Conservation (phyloP, 192 early-diverging fungal species). For the Blastocladiella britannica region DNA sequence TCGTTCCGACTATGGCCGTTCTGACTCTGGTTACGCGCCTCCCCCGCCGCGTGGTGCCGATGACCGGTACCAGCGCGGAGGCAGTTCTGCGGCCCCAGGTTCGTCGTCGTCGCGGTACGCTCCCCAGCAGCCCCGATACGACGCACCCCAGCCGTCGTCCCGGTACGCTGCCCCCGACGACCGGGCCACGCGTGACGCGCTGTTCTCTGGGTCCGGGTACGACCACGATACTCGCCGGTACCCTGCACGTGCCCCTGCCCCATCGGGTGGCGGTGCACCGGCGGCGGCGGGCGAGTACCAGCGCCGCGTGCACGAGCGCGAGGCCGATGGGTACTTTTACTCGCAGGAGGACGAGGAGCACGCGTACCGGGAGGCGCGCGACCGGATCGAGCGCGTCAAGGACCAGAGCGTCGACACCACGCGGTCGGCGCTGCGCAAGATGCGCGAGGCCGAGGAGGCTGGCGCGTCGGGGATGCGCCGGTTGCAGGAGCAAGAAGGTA, state of each 20-base stretch:
- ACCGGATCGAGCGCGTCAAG: conserved; percentile 21
- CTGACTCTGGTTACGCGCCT: background rate
- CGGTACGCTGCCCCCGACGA: background rate
- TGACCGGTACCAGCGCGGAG: background rate
- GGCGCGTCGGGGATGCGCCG: conserved; percentile 11
- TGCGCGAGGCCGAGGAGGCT: conserved; percentile 17
- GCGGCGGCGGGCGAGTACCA: background rate
- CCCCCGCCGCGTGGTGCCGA: background rate
- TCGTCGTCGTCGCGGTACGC: background rate
- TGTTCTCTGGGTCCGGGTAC: background rate
- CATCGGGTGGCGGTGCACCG: too few species aligned
- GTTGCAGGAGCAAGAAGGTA: conserved; percentile 21
- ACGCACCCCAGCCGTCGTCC: background rate
- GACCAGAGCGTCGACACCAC: conserved; percentile 20
- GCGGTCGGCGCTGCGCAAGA: conserved; percentile 18
- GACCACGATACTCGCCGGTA: background rate
- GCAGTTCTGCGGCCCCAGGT: background rate
- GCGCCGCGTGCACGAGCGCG: background rate
- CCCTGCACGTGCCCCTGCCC: background rate
- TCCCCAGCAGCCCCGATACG: background rate
- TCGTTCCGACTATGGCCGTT: background rate
- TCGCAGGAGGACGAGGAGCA: conserved; percentile 9
- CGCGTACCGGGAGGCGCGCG: conserved; percentile 16
- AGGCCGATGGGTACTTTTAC: background rate
- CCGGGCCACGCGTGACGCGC: background rate